Percentiles rank a stretch among this genome's conserved stretches.
Conservation (phyloP, 306 rosid genomes). For the Malus sieversii region DNA sequence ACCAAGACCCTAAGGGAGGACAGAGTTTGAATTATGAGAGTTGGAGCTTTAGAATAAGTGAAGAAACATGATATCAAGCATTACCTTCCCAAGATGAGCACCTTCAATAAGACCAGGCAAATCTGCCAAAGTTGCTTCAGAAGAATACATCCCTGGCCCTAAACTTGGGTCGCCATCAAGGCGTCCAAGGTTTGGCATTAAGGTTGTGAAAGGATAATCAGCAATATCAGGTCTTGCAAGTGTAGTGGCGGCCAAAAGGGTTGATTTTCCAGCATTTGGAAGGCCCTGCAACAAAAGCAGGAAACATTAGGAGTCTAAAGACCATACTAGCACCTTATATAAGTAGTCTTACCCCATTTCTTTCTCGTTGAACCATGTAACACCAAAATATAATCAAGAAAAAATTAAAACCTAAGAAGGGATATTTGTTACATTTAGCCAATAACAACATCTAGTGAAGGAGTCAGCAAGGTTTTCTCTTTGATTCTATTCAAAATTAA, state of each 20-base stretch:
- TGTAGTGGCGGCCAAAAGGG: slow-evolving; percentile 90
- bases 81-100: slow-evolving; percentile 99
- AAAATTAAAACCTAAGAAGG: background rate
- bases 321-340: background rate
- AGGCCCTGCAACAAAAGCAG: slow-evolving; percentile 63
- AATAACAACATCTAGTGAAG: background rate
- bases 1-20: slow-evolving; percentile 73
- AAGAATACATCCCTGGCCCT: slow-evolving; percentile 83
- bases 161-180: slow-evolving; percentile 93
- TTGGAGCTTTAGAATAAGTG: background rate
- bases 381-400: background rate
- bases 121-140: slow-evolving; percentile 96
- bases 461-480: background rate
- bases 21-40: slow-evolving; percentile 17
- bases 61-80: slow-evolving; percentile 1
- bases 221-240: slow-evolving; percentile 94
- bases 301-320: slow-evolving; percentile 17
- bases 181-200: slow-evolving; percentile 98
- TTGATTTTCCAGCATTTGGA: slow-evolving; percentile 97
- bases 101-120: slow-evolving; percentile 99
- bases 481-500: background rate
- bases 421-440: background rate
- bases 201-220: slow-evolving; percentile 91
- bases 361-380: background rate
- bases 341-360: background rate